Evolutionary conservation across 2,329 filamentous ascomycete species (phyloP).

Genomic region (Aspergillus aculeatus): DNA sequence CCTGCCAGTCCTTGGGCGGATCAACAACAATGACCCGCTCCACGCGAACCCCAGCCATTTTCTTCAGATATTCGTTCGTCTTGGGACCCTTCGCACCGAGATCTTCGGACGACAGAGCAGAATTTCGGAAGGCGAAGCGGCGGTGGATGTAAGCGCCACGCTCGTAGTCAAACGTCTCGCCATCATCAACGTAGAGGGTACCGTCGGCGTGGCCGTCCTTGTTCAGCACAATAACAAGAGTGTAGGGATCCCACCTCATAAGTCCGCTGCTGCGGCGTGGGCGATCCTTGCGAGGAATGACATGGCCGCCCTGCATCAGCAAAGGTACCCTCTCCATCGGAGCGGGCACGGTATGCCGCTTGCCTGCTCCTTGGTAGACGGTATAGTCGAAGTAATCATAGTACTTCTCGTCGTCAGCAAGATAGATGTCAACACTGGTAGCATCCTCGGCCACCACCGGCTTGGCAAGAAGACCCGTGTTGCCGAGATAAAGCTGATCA

Average conservation of each 20-base stretch:
- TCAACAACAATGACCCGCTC: constrained; percentile 84
- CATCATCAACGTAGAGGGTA: constrained; percentile 87
- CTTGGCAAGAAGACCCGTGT: constrained; percentile 86
- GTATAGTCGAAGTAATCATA: constrained; percentile 95
- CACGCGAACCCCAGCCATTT: constrained; percentile 73
- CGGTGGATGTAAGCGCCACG: constrained; percentile 86
- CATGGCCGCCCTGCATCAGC: constrained; percentile 88
- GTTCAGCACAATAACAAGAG: constrained; percentile 73
- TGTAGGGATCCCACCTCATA: constrained; percentile 95
- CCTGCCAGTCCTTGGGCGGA: constrained; percentile 70
- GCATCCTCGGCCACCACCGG: constrained; percentile 79
- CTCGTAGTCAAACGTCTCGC: constrained; percentile 86
- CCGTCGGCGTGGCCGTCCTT: constrained; percentile 72
- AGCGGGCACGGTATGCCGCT: constrained; percentile 67
- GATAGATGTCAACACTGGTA: constrained; percentile 73
- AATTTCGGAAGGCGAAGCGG: constrained; percentile 64
- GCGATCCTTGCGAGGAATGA: constrained; percentile 84
- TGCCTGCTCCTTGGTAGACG: constrained; percentile 69
- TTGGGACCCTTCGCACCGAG: constrained; percentile 61
- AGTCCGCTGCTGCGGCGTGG: constrained; percentile 80
- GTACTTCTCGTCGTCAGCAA: constrained; percentile 85
- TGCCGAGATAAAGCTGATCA: constrained; percentile 88
- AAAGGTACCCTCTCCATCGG: constrained; percentile 85
- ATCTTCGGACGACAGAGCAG: constrained; percentile 68
- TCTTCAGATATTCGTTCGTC: constrained; percentile 72